These are phyloP conservation scores for Aphanomyces invadans DNA, from an alignment of 352 stramenopile genomes.

Conservation along the genomic window DNA sequence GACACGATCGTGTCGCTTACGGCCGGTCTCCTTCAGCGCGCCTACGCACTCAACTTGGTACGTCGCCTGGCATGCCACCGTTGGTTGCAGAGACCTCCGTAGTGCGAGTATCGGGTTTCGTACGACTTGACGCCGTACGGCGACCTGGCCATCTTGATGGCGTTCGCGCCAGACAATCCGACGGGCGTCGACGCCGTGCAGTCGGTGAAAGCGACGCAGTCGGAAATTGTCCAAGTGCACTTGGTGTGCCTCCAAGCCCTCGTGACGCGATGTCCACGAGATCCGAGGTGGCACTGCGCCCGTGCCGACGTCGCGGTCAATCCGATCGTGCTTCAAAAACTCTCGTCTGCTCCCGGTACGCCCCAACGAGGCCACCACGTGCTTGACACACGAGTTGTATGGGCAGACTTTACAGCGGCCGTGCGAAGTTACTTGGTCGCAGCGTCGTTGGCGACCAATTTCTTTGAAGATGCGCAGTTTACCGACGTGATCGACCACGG, in stretches of 20 bases:
- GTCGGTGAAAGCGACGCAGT: conserved; percentile 25
- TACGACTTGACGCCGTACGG: conserved; percentile 78
- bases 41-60: conserved; percentile 54
- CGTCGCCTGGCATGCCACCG: not conserved
- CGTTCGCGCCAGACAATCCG: conserved; percentile 47
- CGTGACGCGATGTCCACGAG: conserved; percentile 48
- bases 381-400: too few species aligned
- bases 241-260: conserved; percentile 41
- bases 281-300: conserved; percentile 72
- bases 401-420: conserved; percentile 55
- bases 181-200: conserved; percentile 25
- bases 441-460: conserved; percentile 72
- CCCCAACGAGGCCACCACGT: too few species aligned
- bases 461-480: conserved; percentile 61
- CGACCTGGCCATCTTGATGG: conserved; percentile 63
- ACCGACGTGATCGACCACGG: conserved; percentile 77
- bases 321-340: conserved; percentile 59
- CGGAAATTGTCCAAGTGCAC: conserved; percentile 37
- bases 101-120: conserved; percentile 66
- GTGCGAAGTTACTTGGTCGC: conserved; percentile 67
- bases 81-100: not conserved
- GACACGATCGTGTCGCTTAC: conserved; percentile 60
- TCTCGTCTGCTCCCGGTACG: conserved; percentile 50
- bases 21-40: conserved; percentile 59
- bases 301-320: conserved; percentile 60